A percentile compares a stretch with the other conserved stretches of the same genome.
Evolutionary conservation across 2,329 filamentous ascomycete species (phyloP).

Genomic region (Trichoderma arundinaceum): DNA sequence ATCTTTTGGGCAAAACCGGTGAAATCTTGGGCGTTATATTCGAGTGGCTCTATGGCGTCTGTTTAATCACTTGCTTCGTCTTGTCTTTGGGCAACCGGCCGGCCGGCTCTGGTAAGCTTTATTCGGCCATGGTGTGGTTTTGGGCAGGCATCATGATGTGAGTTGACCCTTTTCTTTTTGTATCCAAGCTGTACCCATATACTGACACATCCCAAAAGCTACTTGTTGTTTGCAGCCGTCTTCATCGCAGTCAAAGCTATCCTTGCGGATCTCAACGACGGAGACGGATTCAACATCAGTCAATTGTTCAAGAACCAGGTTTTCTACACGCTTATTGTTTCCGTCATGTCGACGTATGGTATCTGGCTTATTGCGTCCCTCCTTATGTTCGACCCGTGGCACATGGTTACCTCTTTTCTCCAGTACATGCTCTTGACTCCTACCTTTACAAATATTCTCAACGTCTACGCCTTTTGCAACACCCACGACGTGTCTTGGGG

Average conservation of each 20-base stretch:
- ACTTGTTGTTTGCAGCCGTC: constrained; percentile 91
- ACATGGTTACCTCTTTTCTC: constrained; percentile 94
- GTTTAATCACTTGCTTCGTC: constrained; percentile 92
- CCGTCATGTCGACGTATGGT: constrained; percentile 87
- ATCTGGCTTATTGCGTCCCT: constrained; percentile 92
- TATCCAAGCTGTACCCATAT: not conserved
- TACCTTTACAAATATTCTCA: constrained; percentile 97
- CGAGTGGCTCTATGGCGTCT: constrained; percentile 93
- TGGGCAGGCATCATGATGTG: constrained; percentile 95
- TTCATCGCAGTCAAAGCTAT: constrained; percentile 93
- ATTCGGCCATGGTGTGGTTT: constrained; percentile 98
- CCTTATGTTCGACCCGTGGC: constrained; percentile 97
- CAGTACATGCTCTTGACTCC: constrained; percentile 96
- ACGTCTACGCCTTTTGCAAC: constrained; percentile 99
- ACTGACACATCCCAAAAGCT: constrained; percentile 55
- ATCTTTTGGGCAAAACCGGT: constrained; percentile 77
- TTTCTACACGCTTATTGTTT: constrained; percentile 94
- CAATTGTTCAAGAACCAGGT: constrained; percentile 84
- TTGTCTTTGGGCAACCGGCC: constrained; percentile 92
- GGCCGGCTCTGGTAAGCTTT: constrained; percentile 89
- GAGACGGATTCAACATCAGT: constrained; percentile 68
- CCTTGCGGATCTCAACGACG: constrained; percentile 67
- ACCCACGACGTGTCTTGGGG: constrained; percentile 98
- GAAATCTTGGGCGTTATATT: constrained; percentile 86
- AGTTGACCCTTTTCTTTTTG: constrained; percentile 42